These are phyloP conservation scores for Luffa acutangula DNA, from an alignment of 306 rosid species.

Conservation along the genomic window DNA sequence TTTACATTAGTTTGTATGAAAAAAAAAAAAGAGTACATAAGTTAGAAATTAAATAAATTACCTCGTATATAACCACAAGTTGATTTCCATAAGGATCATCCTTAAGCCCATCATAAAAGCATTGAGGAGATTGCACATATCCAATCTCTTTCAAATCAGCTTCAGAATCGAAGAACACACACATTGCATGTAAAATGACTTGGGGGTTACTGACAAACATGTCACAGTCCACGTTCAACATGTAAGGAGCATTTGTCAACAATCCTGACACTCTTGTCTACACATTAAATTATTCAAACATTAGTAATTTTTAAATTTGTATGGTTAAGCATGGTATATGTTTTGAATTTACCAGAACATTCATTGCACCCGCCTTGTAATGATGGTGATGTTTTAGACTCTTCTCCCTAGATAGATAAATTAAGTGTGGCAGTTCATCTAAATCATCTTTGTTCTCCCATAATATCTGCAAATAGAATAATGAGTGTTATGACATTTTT, in stretches of 20 bases:
- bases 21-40: background rate
- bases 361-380: conserved; percentile 78
- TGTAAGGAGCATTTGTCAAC: conserved; percentile 56
- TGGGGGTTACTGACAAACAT: conserved; percentile 55
- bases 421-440: conserved; percentile 33
- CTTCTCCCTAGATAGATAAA: conserved; percentile 60
- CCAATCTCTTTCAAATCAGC: conserved; percentile 30
- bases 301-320: background rate
- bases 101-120: conserved; percentile 37
- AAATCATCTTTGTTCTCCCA: conserved; percentile 31
- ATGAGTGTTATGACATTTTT: too few relatives aligned
- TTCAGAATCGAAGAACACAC: conserved; percentile 33
- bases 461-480: conserved; percentile 27
- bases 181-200: conserved; percentile 39
- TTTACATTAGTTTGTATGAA: too few relatives aligned
- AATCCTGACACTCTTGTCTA: conserved; percentile 65
- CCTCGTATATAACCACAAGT: conserved; percentile 3
- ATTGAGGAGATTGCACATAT: conserved; percentile 45
- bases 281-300: background rate
- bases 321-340: background rate
- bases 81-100: conserved; percentile 77
- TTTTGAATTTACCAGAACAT: conserved; percentile 35
- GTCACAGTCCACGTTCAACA: conserved; percentile 73
- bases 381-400: conserved; percentile 36
- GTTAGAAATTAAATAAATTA: background rate